phyloP scores from a whole-genome alignment of 2,329 filamentous ascomycete species.

The Microcera coccophila region DNA sequence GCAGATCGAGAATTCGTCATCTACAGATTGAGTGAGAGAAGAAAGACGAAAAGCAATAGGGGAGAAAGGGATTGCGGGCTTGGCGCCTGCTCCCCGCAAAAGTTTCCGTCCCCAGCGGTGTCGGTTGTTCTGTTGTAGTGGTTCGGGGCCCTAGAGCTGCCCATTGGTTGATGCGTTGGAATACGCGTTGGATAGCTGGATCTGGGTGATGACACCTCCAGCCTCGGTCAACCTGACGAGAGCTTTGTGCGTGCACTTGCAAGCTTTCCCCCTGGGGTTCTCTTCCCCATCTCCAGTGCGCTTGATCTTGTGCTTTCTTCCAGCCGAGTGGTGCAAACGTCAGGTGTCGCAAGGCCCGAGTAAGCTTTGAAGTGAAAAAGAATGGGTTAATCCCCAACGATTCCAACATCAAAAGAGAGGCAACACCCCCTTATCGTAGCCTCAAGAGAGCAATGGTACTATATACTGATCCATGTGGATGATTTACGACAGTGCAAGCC shows the following conservation, averaged over 20 bases:
- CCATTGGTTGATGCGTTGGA: slow-evolving; percentile 1
- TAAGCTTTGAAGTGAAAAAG: slow-evolving; percentile 14
- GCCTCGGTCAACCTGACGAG: slow-evolving; percentile 6
- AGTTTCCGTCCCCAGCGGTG: not conserved
- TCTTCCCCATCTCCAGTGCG: too few relatives aligned
- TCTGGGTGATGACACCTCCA: too few relatives aligned
- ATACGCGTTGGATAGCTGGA: slow-evolving; percentile 7
- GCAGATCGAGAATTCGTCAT: too few relatives aligned
- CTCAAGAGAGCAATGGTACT: slow-evolving; percentile 25
- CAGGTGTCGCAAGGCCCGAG: slow-evolving; percentile 15
- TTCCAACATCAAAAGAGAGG: slow-evolving; percentile 17
- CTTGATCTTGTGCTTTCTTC: too few relatives aligned
- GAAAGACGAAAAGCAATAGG: too few relatives aligned
- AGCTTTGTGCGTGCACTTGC: slow-evolving; percentile 24
- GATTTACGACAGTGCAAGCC: slow-evolving; percentile 29
- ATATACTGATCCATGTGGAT: slow-evolving; percentile 37
- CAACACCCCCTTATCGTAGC: slow-evolving; percentile 9
- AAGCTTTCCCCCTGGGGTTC: slow-evolving; percentile 14
- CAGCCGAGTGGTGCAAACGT: slow-evolving; percentile 13
- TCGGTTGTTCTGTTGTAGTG: not conserved
- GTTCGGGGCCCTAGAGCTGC: not conserved
- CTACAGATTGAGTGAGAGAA: too few relatives aligned
- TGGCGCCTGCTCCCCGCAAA: too few relatives aligned
- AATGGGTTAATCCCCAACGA: slow-evolving; percentile 20
- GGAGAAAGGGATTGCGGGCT: too few relatives aligned